These are phyloP conservation scores for Camellia japonica DNA, from an alignment of 148 eudicot species.

Conservation along the genomic window DNA sequence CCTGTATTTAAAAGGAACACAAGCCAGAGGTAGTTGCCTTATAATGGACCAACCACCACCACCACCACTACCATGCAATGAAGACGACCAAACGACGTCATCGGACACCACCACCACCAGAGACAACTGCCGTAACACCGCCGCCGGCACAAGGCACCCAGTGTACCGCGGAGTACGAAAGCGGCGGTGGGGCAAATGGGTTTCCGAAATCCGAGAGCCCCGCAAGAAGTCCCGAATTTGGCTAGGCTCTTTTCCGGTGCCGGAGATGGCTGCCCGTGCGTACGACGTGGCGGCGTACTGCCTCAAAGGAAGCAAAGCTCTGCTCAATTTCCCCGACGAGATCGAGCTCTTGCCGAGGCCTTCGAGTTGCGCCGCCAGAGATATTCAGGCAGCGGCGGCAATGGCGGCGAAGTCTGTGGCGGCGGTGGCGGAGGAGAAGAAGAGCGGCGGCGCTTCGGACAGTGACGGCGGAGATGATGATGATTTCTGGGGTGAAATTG, in stretches of 20 bases:
- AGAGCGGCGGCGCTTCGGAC: background rate
- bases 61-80: conserved; percentile 11
- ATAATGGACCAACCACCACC: conserved; percentile 33
- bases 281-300: conserved; percentile 71
- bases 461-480: conserved; percentile 26
- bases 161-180: conserved; percentile 59
- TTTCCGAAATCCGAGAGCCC: conserved; percentile 74
- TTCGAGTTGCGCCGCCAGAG: conserved; percentile 36
- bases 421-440: conserved; percentile 23
- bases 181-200: conserved; percentile 79
- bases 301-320: conserved; percentile 54
- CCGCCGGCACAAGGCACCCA: conserved; percentile 41
- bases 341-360: conserved; percentile 56
- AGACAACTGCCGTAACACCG: background rate
- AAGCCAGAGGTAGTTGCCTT: background rate
- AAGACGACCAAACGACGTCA: conserved; percentile 14
- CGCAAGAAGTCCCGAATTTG: conserved; percentile 57
- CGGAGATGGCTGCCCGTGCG: conserved; percentile 74
- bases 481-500: conserved; percentile 68
- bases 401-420: conserved; percentile 41
- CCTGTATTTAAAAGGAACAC: background rate
- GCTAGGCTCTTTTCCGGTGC: conserved; percentile 61
- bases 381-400: conserved; percentile 58
- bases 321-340: conserved; percentile 58
- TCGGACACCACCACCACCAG: conserved; percentile 18